phyloP scores from a whole-genome alignment of 106 monocot genomes.

The Apostasia shenzhenica region DNA sequence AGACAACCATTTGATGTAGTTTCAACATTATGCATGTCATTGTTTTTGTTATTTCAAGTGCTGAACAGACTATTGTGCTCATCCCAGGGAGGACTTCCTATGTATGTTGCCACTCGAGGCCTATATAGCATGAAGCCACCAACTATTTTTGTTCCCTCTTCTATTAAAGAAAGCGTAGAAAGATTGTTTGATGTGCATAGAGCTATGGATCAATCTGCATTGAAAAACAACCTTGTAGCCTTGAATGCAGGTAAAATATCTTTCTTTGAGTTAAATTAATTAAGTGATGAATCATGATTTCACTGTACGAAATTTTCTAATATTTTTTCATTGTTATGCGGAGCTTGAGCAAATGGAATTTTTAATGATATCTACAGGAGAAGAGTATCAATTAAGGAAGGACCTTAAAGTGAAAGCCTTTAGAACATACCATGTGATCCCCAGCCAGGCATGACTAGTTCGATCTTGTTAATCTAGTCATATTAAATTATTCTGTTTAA shows the following conservation, averaged over 20 bases:
- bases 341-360: background rate
- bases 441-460: conserved; percentile 56
- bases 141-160: conserved; percentile 76
- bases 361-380: conserved; percentile 35
- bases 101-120: conserved; percentile 88
- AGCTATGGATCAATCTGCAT: conserved; percentile 80
- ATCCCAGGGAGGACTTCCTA: conserved; percentile 80
- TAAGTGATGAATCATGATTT: background rate
- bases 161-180: conserved; percentile 64
- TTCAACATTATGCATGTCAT: background rate
- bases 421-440: conserved; percentile 83
- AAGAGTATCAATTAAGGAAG: conserved; percentile 71
- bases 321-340: background rate
- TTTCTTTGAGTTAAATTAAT: background rate
- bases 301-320: conserved; percentile 3
- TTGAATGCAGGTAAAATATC: conserved; percentile 53
- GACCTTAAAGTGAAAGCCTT: conserved; percentile 91
- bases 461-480: background rate
- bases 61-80: background rate
- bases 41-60: background rate
- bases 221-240: conserved; percentile 63
- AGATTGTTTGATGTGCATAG: conserved; percentile 76
- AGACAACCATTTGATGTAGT: too few species aligned
- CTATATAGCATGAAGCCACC: conserved; percentile 81
- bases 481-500: background rate